These are phyloP conservation scores for Mychonastes homosphaera DNA, from an alignment of 139 green algal genomes.

Conservation along the genomic window DNA sequence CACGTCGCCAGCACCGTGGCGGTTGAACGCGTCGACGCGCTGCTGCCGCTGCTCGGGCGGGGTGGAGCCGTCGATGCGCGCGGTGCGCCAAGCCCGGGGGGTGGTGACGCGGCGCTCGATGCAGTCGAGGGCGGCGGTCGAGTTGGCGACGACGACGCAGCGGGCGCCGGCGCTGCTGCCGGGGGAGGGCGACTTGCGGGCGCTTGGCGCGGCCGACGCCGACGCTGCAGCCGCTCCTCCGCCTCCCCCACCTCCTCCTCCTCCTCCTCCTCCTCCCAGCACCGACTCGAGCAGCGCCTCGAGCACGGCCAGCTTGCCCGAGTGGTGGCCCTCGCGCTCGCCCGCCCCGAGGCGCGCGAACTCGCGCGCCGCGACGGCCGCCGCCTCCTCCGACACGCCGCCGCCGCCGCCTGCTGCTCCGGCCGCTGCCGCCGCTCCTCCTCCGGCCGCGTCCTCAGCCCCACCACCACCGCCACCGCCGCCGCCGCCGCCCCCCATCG, in stretches of 20 bases:
- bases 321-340: not conserved
- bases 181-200: not conserved
- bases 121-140: constrained; percentile 57
- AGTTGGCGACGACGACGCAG: constrained; percentile 59
- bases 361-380: constrained; percentile 2
- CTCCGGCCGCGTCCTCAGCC: not conserved
- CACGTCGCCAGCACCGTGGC: constrained; percentile 42
- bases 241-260: no score
- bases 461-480: not conserved
- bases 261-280: no score
- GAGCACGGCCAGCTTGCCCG: constrained; percentile 60
- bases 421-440: constrained; percentile 2
- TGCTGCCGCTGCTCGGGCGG: constrained; percentile 48
- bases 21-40: constrained; percentile 72
- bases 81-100: constrained; percentile 9
- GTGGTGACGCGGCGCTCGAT: constrained; percentile 17
- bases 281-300: constrained; percentile 35
- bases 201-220: no score
- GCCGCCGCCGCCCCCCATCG: not conserved
- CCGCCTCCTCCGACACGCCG: not conserved
- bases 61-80: constrained; percentile 64
- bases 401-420: not conserved
- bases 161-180: constrained; percentile 21
- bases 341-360: not conserved
- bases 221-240: no score